Evolutionary conservation across 2,329 filamentous ascomycete species (phyloP).

Genomic region (Colletotrichum filicis): DNA sequence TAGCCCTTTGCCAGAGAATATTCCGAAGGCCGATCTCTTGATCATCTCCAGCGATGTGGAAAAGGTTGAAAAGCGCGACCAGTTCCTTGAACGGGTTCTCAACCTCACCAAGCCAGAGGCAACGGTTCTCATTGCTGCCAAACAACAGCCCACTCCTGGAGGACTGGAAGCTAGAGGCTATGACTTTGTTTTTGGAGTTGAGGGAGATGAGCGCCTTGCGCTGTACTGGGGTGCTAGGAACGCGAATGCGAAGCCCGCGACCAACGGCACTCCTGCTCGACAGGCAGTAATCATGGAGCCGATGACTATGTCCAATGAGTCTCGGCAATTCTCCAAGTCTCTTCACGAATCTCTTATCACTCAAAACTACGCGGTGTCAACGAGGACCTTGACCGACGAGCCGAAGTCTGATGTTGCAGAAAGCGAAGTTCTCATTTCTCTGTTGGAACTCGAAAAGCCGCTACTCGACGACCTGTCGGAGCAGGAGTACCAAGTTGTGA

Average conservation of each 20-base stretch:
- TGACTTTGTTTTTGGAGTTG: background rate
- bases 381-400: slow-evolving; percentile 28
- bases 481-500: background rate
- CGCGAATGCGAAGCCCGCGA: background rate
- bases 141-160: background rate
- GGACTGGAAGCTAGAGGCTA: background rate
- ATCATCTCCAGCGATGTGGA: background rate
- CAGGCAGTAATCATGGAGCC: background rate
- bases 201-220: background rate
- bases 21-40: background rate
- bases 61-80: background rate
- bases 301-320: background rate
- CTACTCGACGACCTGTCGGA: background rate
- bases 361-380: background rate
- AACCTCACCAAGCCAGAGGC: background rate
- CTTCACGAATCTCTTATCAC: background rate
- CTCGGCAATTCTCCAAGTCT: background rate
- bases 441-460: background rate
- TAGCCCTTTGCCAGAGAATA: background rate
- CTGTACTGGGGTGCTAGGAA: background rate
- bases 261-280: background rate
- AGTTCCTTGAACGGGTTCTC: background rate
- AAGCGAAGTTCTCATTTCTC: background rate
- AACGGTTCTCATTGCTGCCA: background rate
- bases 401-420: slow-evolving; percentile 9